Evolutionary conservation across 164 flowering plant genomes (phyloP).

Genomic region (Stephania japonica): DNA sequence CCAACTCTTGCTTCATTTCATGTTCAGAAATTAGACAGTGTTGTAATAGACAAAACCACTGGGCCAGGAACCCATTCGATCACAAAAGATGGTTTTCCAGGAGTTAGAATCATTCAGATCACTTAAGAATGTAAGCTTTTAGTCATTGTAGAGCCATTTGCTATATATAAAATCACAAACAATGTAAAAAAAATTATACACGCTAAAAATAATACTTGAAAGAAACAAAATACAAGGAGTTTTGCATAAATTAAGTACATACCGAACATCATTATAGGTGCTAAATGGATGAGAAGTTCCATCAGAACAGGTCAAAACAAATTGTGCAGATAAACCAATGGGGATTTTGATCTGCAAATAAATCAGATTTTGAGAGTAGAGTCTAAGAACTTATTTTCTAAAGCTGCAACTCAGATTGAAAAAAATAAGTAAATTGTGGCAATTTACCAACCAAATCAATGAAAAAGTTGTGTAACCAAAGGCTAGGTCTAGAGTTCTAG

Average conservation of each 20-base stretch:
- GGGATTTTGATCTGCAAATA: conserved; percentile 77
- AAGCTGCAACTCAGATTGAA: neutral
- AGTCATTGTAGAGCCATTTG: no score
- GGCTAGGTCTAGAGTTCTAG: neutral
- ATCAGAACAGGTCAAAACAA: conserved; percentile 67
- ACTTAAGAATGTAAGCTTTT: no score
- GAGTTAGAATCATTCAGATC: no score
- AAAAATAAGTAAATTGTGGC: neutral
- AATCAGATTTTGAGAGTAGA: neutral
- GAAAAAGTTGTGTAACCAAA: neutral
- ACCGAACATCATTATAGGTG: conserved; percentile 63
- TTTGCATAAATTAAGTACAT: conserved; percentile 11
- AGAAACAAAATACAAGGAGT: neutral
- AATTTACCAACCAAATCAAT: neutral
- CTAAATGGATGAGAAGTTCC: conserved; percentile 72
- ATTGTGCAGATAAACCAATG: conserved; percentile 67
- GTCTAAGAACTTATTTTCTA: neutral
- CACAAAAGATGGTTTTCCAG: neutral
- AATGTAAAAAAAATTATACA: no score
- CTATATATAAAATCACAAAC: no score
- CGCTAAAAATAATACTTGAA: no score
- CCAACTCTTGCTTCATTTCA: no score
- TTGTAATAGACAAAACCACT: no score
- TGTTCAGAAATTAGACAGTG: no score
- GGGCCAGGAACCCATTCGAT: neutral